Evolutionary conservation across 1,284 basidiomycete species (phyloP).

Genomic region (Sporisorium graminicola): DNA sequence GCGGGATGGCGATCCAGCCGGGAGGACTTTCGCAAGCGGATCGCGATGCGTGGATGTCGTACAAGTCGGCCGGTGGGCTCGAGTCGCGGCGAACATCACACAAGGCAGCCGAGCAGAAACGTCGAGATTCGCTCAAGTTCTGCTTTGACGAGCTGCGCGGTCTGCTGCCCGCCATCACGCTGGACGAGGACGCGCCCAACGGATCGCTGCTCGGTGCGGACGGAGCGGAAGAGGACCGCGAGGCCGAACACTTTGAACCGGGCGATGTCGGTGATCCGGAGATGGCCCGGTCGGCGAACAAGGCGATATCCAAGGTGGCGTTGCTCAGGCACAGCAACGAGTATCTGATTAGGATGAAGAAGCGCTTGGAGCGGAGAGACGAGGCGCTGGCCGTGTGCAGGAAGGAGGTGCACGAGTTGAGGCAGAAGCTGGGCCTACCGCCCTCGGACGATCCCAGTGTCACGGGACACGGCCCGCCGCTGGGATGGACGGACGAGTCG

Average conservation of each 20-base stretch:
- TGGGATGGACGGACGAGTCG: slow-evolving; percentile 26
- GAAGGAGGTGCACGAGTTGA: slow-evolving; percentile 78
- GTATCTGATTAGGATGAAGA: slow-evolving; percentile 82
- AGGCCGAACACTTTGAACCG: slow-evolving; percentile 59
- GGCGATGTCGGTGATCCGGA: slow-evolving; percentile 50
- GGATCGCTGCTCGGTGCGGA: slow-evolving; percentile 66
- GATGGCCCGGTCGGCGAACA: slow-evolving; percentile 69
- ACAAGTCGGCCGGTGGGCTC: slow-evolving; percentile 53
- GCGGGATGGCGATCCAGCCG: slow-evolving; percentile 49
- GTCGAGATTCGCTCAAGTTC: slow-evolving; percentile 92
- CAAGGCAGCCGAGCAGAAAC: slow-evolving; percentile 96
- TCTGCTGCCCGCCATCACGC: slow-evolving; percentile 77
- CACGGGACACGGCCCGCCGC: slow-evolving; percentile 30
- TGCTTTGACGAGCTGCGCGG: slow-evolving; percentile 93
- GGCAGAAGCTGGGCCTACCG: slow-evolving; percentile 70
- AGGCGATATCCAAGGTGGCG: slow-evolving; percentile 94
- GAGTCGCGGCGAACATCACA: slow-evolving; percentile 86
- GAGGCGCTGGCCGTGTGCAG: slow-evolving; percentile 81
- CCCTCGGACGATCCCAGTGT: slow-evolving; percentile 36
- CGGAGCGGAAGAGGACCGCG: slow-evolving; percentile 58
- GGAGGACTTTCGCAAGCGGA: slow-evolving; percentile 53
- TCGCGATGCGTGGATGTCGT: slow-evolving; percentile 56
- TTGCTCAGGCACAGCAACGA: slow-evolving; percentile 89
- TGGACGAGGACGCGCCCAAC: slow-evolving; percentile 65
- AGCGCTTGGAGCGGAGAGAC: slow-evolving; percentile 84